These are phyloP conservation scores for Monosporozyma solicola DNA, from an alignment of 805 yeast genomes.

Conservation along the genomic window DNA sequence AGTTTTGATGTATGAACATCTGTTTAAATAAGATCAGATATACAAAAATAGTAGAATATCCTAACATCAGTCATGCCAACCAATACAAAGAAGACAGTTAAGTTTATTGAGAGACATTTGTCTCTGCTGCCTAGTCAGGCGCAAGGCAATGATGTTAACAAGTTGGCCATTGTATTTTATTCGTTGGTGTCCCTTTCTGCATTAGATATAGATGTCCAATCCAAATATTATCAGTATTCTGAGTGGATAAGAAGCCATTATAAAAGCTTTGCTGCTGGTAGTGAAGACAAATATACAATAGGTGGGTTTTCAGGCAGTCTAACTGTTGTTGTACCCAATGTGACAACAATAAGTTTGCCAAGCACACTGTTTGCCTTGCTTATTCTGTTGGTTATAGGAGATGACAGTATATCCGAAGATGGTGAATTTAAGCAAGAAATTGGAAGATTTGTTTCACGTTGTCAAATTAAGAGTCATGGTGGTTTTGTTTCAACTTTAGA, in stretches of 20 bases:
- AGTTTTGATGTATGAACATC: no score
- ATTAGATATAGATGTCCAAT: conserved; percentile 21
- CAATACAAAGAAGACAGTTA: conserved; percentile 22
- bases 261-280: conserved; percentile 24
- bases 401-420: conserved; percentile 32
- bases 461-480: conserved; percentile 53
- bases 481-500: conserved; percentile 44
- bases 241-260: conserved; percentile 21
- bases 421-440: conserved; percentile 36
- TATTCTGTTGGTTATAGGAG: conserved; percentile 43
- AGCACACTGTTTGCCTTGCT: conserved; percentile 68
- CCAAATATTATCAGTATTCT: conserved; percentile 26
- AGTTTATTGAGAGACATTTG: conserved; percentile 45
- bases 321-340: conserved; percentile 8
- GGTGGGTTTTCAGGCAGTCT: conserved; percentile 25
- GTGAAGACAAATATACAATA: conserved; percentile 14
- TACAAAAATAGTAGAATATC: background rate
- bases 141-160: conserved; percentile 61
- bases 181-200: conserved; percentile 45
- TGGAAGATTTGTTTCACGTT: conserved; percentile 44
- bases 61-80: background rate
- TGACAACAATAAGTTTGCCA: conserved; percentile 47
- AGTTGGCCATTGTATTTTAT: conserved; percentile 62
- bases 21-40: background rate
- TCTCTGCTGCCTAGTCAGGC: conserved; percentile 44